Evolutionary conservation across 768 basidiomycete species (phyloP), one percentile per base, ranked within the genome.

Genomic region (Trametes sanguinea): DNA sequence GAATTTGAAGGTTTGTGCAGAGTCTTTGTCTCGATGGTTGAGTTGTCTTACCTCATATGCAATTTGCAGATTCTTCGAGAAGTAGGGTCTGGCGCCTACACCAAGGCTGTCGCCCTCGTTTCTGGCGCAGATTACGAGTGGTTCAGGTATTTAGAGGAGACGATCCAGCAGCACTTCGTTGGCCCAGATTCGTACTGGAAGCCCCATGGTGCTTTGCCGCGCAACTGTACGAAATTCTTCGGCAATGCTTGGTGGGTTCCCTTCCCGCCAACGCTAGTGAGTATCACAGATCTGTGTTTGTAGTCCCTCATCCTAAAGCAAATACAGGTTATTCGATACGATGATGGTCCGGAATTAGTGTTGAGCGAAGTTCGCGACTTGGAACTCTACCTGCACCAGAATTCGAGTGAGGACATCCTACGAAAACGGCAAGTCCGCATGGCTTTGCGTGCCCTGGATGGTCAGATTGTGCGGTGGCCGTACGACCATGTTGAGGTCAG

Each of bases 241-340:
- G 90, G 90, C 8, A 88, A 89, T 63, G 84, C 88, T 8, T 91
- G 89, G 86, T 86, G 87, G 82, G 80, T 90, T 32, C 89, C 90
- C 3, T 92, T 93, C 67, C 90, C 90, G 0, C 88, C 89, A 0
- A 84, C 86, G 0, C 74, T 89, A 56, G 87, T 86, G 65, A 55
- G 79, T 77, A 1, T 2, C 7, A 16, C 17, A 22, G n/a, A n/a
- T 14, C 17, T 3, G 4, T 37, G 1, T 42, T 4, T 8, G 6
- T 13, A 32, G 14, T 32, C 4, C 2, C 33, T 17, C n/a, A 22
- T 35, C 6, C 11, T 52, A 9, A 48, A 16, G 4, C 4, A 0
- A 30, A 22, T 42, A 8, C 43, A 88, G 87, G 83, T 89, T 52
- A 80, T 92, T 17, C 83, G 81, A 7, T 90, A 88, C 65, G 89